Evolutionary conservation across 164 flowering plant genomes (phyloP).

Genomic region (Kalanchoe fedtschenkoi): DNA sequence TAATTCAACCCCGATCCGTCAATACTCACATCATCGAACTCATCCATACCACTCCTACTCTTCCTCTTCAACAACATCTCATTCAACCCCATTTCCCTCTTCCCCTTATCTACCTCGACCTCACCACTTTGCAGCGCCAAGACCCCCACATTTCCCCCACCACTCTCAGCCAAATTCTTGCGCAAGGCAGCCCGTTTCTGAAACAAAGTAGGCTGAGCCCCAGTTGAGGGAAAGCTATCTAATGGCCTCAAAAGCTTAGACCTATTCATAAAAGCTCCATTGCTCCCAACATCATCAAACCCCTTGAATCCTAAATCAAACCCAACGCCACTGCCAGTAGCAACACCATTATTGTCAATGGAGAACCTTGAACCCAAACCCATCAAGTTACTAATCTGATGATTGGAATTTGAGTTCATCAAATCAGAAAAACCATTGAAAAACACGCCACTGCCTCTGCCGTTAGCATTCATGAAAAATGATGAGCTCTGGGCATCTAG

Average conservation of each 20-base stretch:
- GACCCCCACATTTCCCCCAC: constrained; percentile 12
- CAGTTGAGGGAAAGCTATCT: constrained; percentile 19
- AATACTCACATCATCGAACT: constrained; percentile 43
- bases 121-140: constrained; percentile 7
- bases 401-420: constrained; percentile 10
- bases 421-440: constrained; percentile 15
- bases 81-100: constrained; percentile 18
- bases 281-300: constrained; percentile 12
- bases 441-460: neutral
- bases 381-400: constrained; percentile 1
- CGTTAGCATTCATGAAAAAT: neutral
- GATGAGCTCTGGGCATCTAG: constrained; percentile 9
- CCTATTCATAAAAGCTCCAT: constrained; percentile 15
- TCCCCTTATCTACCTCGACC: constrained; percentile 8
- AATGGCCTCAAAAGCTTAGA: constrained; percentile 23
- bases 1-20: constrained; percentile 66
- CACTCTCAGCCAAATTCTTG: constrained; percentile 6
- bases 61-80: constrained; percentile 16
- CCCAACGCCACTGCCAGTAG: constrained; percentile 4
- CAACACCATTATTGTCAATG: neutral
- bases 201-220: constrained; percentile 28
- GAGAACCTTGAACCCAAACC: constrained; percentile 5
- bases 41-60: constrained; percentile 24
- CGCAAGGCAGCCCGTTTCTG: constrained; percentile 27
- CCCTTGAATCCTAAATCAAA: constrained; percentile 13